Evolutionary conservation across 2,329 filamentous ascomycete species (phyloP).

Genomic region (Parascedosporium putredinis): DNA sequence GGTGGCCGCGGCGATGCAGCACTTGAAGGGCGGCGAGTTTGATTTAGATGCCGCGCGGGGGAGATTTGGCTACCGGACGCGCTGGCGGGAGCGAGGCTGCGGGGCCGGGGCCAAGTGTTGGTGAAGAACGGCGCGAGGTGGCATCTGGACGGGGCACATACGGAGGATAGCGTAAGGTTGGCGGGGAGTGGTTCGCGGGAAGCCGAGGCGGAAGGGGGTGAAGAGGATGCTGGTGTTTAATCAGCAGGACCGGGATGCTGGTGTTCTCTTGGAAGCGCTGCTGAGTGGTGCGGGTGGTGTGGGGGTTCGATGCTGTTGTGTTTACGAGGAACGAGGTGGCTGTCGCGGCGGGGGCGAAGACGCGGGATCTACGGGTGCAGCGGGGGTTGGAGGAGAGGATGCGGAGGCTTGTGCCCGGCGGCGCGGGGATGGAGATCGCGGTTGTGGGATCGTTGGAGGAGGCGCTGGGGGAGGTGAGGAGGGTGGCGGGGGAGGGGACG

Average conservation of each 20-base stretch:
- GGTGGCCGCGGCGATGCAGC: constrained; percentile 42
- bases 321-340: constrained; percentile 65
- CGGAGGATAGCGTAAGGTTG: constrained; percentile 67
- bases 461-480: constrained; percentile 49
- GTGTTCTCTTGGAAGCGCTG: constrained; percentile 51
- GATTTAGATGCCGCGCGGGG: background rate
- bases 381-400: constrained; percentile 52
- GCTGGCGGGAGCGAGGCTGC: constrained; percentile 55
- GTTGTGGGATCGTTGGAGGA: constrained; percentile 62
- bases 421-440: constrained; percentile 27
- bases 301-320: constrained; percentile 59
- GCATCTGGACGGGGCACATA: constrained; percentile 85
- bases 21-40: constrained; percentile 31
- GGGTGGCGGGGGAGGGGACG: constrained; percentile 24
- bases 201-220: constrained; percentile 22
- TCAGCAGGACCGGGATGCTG: constrained; percentile 75
- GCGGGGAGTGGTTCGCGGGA: constrained; percentile 68
- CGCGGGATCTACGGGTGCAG: constrained; percentile 51
- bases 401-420: constrained; percentile 41
- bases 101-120: constrained; percentile 68
- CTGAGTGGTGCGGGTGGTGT: constrained; percentile 43
- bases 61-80: constrained; percentile 46
- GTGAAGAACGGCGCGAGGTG: constrained; percentile 45
- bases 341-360: constrained; percentile 18
- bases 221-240: constrained; percentile 68